These are phyloP conservation scores for Gastrolobium villosum DNA, from an alignment of 306 rosid species.

Conservation along the genomic window DNA sequence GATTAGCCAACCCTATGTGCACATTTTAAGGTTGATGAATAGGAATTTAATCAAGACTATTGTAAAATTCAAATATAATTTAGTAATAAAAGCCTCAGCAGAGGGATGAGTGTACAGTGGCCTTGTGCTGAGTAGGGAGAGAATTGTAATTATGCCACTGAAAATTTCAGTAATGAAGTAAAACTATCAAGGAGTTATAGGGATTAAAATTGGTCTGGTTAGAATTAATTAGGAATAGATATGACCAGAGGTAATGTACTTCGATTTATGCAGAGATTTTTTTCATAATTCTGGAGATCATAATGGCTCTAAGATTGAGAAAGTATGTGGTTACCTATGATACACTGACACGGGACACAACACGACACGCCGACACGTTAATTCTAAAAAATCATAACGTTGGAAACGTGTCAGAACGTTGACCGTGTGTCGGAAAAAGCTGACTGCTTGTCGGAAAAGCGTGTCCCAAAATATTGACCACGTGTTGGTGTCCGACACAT, in stretches of 20 bases:
- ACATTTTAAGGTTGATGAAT: not conserved
- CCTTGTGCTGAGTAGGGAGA: conserved; percentile 25
- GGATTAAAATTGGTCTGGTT: conserved; percentile 13
- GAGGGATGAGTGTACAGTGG: conserved; percentile 4
- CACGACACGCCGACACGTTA: no score
- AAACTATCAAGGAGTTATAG: conserved; percentile 26
- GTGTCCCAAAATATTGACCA: no score
- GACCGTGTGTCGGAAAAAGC: no score
- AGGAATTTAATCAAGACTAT: conserved; percentile 8
- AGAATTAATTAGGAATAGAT: conserved; percentile 28
- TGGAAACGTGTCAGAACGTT: no score
- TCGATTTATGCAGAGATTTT: conserved; percentile 21
- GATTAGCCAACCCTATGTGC: not conserved
- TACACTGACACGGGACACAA: no score
- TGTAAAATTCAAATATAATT: conserved; percentile 8
- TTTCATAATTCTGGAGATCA: conserved; percentile 29
- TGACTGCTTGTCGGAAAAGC: no score
- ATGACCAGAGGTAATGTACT: not conserved
- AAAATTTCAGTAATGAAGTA: not conserved
- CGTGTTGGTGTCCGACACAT: no score
- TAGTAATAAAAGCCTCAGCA: not conserved
- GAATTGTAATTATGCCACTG: conserved; percentile 34
- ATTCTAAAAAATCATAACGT: no score
- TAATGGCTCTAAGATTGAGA: conserved; percentile 31
- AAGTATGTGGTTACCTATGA: conserved; percentile 25